These are phyloP conservation scores for Xylaria sp. DNA, from an alignment of 2,329 filamentous ascomycete genomes.

Conservation along the genomic window DNA sequence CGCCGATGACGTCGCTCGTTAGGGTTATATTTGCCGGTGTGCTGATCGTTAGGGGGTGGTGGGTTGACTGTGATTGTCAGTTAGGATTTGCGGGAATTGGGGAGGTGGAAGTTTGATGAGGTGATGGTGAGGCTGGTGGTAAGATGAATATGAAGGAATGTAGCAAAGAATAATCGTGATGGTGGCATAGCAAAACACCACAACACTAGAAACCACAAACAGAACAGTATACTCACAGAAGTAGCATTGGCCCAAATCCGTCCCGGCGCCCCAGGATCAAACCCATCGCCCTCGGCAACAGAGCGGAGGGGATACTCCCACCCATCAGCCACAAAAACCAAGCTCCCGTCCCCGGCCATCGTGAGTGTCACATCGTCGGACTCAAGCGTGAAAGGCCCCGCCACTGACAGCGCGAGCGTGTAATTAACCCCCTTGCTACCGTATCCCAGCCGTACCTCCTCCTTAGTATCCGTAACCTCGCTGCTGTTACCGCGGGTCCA, in stretches of 20 bases:
- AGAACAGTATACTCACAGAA: conserved; percentile 26
- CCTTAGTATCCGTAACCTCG: conserved; percentile 3
- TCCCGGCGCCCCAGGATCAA: conserved; percentile 58
- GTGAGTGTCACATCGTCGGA: conserved; percentile 56
- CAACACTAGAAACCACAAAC: not conserved
- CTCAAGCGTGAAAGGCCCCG: conserved; percentile 56
- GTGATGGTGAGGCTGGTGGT: no score
- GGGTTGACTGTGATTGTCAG: conserved; percentile 51
- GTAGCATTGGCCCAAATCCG: conserved; percentile 63
- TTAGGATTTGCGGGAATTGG: not conserved
- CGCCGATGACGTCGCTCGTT: conserved; percentile 56
- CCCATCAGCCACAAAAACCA: conserved; percentile 57
- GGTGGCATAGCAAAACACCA: not conserved
- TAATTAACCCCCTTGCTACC: conserved; percentile 60
- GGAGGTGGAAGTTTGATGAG: no score
- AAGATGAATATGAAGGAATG: no score
- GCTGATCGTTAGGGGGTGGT: conserved; percentile 52
- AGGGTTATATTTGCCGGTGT: conserved; percentile 52
- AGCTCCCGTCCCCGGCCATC: conserved; percentile 48
- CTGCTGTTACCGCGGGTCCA: conserved; percentile 46
- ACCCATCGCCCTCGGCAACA: conserved; percentile 54
- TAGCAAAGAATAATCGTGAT: no score
- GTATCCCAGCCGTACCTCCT: conserved; percentile 43
- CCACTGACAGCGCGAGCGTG: conserved; percentile 51
- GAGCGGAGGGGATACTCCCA: conserved; percentile 60